Evolutionary conservation across 73 alveolate species (phyloP), one percentile per base, ranked within the genome.

Genomic region (Stentor coeruleus): DNA sequence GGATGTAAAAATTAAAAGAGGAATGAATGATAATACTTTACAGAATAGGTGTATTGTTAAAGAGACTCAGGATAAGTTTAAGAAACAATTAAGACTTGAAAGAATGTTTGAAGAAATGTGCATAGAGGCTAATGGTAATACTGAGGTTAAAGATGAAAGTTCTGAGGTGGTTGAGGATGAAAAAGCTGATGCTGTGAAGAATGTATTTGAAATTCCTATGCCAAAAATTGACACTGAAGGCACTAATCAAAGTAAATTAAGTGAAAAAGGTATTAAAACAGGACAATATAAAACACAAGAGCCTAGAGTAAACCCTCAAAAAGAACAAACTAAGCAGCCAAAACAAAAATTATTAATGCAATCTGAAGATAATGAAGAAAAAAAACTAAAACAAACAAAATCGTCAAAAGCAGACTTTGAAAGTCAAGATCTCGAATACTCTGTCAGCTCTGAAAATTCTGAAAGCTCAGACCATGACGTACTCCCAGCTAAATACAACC

Each of bases 1-100:
- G 1, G 74, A 36, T 20, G 74, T 77, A 26, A 84, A 84, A 42
- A 84, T 84, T 40, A 30, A 84, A 75, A 33, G 41, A n/a, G 90
- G 90, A 0, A 3, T 76, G 3, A 40, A 74, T 33, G 82, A 84
- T 77, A 38, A 58, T 35, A 83, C 75, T 0, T 58, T 59, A 26
- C 79, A 66, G 39, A 66, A 66, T 31, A 66, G 79, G 33, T 66
- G 79, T 2, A 33, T 66, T 1, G 41, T 59, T 14, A 85, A 35
- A 30, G 35, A 77, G 3, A 74, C 84, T 3, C 75, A 57, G 35
- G 72, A 79, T 1, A 82, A 58, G 35, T 60, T 74, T 39, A 81
- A 79, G 11, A 74, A 81, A 0, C 84, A 85, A 81, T 57, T 58
- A 15, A 59, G 60, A 58, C 20, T 74, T n/a, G 87, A 81, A 28